Percentiles rank a stretch among this genome's conserved stretches.
phyloP scores from a whole-genome alignment of 495 filamentous ascomycete genomes.

The Penicillium flavigenum region DNA sequence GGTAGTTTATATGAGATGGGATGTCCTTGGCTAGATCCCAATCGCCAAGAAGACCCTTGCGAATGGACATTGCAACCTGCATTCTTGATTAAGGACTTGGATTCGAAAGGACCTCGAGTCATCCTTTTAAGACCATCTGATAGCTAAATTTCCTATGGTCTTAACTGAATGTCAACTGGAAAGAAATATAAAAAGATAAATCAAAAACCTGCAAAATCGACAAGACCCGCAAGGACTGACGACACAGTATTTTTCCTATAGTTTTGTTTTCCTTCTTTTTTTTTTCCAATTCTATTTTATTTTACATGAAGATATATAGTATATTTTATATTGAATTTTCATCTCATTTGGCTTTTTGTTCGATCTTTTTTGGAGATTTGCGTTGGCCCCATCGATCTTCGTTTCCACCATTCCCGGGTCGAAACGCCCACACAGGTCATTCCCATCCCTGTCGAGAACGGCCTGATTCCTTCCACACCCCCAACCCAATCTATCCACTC shows the following conservation, averaged over 20 bases:
- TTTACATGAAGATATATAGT: not conserved
- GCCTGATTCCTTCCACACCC: slow-evolving; percentile 22
- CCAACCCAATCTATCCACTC: slow-evolving; percentile 23
- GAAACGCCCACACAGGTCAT: slow-evolving; percentile 42
- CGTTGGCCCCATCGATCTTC: slow-evolving; percentile 29
- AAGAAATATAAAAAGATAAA: not conserved
- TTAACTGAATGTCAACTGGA: not conserved
- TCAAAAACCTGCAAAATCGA: not conserved
- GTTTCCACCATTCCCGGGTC: slow-evolving; percentile 36
- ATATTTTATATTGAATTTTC: slow-evolving; percentile 11
- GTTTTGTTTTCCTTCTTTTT: slow-evolving; percentile 9
- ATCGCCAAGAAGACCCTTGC: slow-evolving; percentile 17
- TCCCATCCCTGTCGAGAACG: slow-evolving; percentile 47
- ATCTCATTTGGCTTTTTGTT: slow-evolving; percentile 17
- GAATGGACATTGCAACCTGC: slow-evolving; percentile 10
- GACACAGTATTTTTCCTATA: slow-evolving; percentile 10
- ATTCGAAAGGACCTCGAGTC: not conserved
- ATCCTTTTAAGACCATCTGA: not conserved
- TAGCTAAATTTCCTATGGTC: not conserved
- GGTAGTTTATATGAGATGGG: not conserved
- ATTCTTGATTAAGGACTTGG: not conserved
- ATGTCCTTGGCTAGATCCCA: not conserved
- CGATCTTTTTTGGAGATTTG: not conserved
- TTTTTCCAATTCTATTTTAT: slow-evolving; percentile 13
- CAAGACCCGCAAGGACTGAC: slow-evolving; percentile 4